Evolutionary conservation across 768 basidiomycete genomes (phyloP), one percentile per base, ranked within the genome.

Genomic region (Hemileccinum rubropunctum): DNA sequence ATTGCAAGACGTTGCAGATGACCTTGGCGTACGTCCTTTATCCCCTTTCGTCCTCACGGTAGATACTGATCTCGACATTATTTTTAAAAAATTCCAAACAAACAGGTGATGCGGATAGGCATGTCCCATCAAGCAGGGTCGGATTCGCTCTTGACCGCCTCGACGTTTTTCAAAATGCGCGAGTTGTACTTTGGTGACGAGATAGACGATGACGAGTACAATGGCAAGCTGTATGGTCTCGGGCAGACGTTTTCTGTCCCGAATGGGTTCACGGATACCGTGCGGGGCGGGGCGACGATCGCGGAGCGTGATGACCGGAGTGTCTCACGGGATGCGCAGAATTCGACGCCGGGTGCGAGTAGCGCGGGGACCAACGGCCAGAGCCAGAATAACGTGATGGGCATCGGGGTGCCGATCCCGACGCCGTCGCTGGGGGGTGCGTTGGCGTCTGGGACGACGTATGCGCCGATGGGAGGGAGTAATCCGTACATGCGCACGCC

Each of bases 151-250:
- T 79, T 99, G 40, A 98, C 95, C 7, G 83, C 93, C 3, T 83
- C 87, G 2, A 91, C 91, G 0, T 98, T 98, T 73, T 98, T 98
- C 86, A 90, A 94, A 69, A 91, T 98, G 81, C 83, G 91, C 26
- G 84, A 92, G 58, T 69, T 88, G 14, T 98, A 94, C 72, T 99
- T 99, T 73, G 82, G 86, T 53, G 88, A 93, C 65, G 74, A 81
- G n/a, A 78, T 97, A 45, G 91, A 98, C 65, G 88, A 94, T 50
- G 71, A 63, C 2, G 86, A 90, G 62, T 91, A 85, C 67, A 88
- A 85, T 50, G 88, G 87, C 46, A 88, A 89, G 62, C 77, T 92
- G 1, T 92, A 89, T 61, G 89, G 89, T 0, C 81, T 92, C 34
- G 89, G 89, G 3, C 84, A 86, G 65, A 90, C 89, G 14, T 88